Evolutionary conservation across 768 basidiomycete species (phyloP).

Genomic region (Hericium alpestre): DNA sequence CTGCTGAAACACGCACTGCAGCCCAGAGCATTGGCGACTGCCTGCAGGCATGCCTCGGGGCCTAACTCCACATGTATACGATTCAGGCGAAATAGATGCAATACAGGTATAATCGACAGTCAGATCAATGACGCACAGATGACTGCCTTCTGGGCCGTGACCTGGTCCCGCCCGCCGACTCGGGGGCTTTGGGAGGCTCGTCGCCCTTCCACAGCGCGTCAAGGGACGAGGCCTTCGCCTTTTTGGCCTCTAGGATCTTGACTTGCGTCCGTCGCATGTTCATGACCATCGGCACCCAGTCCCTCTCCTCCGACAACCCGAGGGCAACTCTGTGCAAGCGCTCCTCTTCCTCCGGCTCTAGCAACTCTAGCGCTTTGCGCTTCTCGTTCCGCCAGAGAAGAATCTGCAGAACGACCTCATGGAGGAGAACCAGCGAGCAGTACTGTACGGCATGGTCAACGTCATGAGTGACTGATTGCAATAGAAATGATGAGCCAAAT

Average conservation of each 20-base stretch:
- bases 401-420: conserved; percentile 62
- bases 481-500: not conserved
- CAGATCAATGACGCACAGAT: not conserved
- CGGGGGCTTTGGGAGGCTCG: not conserved
- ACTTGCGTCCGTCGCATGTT: conserved; percentile 20
- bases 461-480: not conserved
- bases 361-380: conserved; percentile 39
- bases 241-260: not conserved
- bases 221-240: not conserved
- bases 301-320: conserved; percentile 38
- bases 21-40: no score
- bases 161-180: not conserved
- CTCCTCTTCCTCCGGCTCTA: conserved; percentile 44
- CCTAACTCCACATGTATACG: not conserved
- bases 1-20: not conserved
- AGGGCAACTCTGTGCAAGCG: conserved; percentile 39
- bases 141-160: not conserved
- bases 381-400: conserved; percentile 61
- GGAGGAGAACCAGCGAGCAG: conserved; percentile 60
- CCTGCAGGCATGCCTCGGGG: not conserved
- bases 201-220: not conserved
- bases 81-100: not conserved
- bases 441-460: conserved; percentile 34
- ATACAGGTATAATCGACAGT: not conserved
- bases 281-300: conserved; percentile 62